Evolutionary conservation across 352 stramenopile species (phyloP).

Genomic region (Globisporangium radiosum): DNA sequence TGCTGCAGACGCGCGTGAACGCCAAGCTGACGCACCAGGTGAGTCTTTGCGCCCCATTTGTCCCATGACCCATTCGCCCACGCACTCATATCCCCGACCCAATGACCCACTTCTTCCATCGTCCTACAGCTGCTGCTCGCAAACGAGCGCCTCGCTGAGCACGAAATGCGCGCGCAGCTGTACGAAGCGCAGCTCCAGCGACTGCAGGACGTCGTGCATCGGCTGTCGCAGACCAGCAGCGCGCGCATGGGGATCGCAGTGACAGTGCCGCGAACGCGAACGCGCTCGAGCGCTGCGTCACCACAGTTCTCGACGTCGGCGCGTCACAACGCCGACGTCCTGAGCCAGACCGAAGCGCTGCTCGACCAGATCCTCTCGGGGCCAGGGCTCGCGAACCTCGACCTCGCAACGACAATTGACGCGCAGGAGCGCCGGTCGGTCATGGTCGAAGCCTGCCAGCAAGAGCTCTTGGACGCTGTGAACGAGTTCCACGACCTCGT

Average conservation of each 20-base stretch:
- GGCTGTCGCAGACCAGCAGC: constrained; percentile 16
- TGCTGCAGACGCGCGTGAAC: constrained; percentile 20
- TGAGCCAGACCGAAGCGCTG: constrained; percentile 49
- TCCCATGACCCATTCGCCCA: background rate
- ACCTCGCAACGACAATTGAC: constrained; percentile 25
- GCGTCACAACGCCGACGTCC: constrained; percentile 40
- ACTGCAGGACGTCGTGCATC: constrained; percentile 25
- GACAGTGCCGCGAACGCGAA: too few species aligned
- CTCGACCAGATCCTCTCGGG: constrained; percentile 39
- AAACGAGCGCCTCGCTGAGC: constrained; percentile 42
- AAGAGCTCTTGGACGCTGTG: constrained; percentile 46
- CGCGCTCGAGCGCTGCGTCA: background rate
- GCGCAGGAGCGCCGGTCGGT: constrained; percentile 38
- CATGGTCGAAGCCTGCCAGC: constrained; percentile 61
- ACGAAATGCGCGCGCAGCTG: constrained; percentile 29
- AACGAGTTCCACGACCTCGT: constrained; percentile 56
- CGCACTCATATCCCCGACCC: background rate
- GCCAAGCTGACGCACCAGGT: constrained; percentile 66
- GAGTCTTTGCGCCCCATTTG: background rate
- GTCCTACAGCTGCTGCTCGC: constrained; percentile 27
- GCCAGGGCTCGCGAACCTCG: constrained; percentile 24
- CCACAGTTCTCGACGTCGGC: constrained; percentile 18
- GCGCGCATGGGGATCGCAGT: too few species aligned
- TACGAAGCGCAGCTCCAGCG: constrained; percentile 44
- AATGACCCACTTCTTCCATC: background rate